Conservation (phyloP, 495 filamentous ascomycete genomes). For the Neurospora sp. region DNA sequence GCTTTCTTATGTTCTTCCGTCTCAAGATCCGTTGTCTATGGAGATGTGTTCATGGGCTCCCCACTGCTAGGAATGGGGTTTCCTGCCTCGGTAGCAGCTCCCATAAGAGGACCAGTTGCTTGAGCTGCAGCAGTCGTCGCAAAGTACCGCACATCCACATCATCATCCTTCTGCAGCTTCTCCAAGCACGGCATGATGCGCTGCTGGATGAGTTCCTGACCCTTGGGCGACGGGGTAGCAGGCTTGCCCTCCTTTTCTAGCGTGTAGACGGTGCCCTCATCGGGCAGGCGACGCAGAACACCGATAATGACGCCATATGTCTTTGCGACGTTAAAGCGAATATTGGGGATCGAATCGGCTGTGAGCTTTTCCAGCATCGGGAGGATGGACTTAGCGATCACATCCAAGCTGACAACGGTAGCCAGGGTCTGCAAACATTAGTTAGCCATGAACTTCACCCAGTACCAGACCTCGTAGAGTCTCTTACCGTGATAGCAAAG, state of each 20-base stretch:
- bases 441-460: slow-evolving; percentile 18
- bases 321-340: slow-evolving; percentile 98
- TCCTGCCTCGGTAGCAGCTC: background rate
- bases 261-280: slow-evolving; percentile 72
- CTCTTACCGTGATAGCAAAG: slow-evolving; percentile 89
- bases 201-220: slow-evolving; percentile 76
- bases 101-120: slow-evolving; percentile 19
- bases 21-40: slow-evolving; percentile 31
- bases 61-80: slow-evolving; percentile 23
- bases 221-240: slow-evolving; percentile 53
- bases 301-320: slow-evolving; percentile 85
- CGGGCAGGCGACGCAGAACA: slow-evolving; percentile 80
- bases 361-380: slow-evolving; percentile 93
- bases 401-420: slow-evolving; percentile 79
- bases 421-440: slow-evolving; percentile 64
- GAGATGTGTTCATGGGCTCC: slow-evolving; percentile 50
- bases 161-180: slow-evolving; percentile 90
- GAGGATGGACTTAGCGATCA: slow-evolving; percentile 85
- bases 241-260: slow-evolving; percentile 67
- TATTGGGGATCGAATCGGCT: slow-evolving; percentile 91
- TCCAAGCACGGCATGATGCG: slow-evolving; percentile 82
- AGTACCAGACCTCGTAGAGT: background rate
- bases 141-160: slow-evolving; percentile 96
- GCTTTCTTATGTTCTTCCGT: slow-evolving; percentile 11
- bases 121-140: slow-evolving; percentile 47